These are phyloP conservation scores for Pezicula carpinea DNA, from an alignment of 2,329 filamentous ascomycete genomes.

Conservation along the genomic window DNA sequence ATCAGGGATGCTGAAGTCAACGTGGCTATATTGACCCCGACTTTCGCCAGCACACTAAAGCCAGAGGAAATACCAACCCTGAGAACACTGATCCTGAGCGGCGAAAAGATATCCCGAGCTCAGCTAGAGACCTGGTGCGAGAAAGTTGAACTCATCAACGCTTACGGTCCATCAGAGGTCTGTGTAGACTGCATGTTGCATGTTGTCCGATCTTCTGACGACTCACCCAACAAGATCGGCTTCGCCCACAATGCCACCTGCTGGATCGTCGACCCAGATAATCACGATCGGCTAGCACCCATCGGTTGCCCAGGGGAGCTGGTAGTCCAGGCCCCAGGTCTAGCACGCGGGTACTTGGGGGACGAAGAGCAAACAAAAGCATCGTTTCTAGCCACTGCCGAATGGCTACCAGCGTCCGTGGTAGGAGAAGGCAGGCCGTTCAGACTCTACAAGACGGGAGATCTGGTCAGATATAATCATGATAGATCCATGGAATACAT, in stretches of 20 bases:
- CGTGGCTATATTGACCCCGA: constrained; percentile 5
- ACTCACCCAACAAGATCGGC: constrained; percentile 64
- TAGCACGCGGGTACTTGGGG: constrained; percentile 76
- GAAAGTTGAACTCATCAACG: neutral
- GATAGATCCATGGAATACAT: too few relatives aligned
- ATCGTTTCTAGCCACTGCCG: constrained; percentile 67
- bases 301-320: constrained; percentile 48
- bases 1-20: constrained; percentile 7
- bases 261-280: constrained; percentile 4
- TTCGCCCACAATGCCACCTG: constrained; percentile 67
- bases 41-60: constrained; percentile 4
- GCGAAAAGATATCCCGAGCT: constrained; percentile 3
- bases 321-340: constrained; percentile 70
- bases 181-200: constrained; percentile 82
- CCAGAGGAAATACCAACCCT: constrained; percentile 5
- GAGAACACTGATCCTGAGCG: constrained; percentile 2
- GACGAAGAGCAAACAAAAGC: constrained; percentile 64
- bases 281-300: constrained; percentile 7
- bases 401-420: too few relatives aligned
- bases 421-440: neutral
- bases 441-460: neutral
- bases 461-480: too few relatives aligned
- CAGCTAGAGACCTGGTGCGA: constrained; percentile 1
- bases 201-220: constrained; percentile 47
- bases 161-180: constrained; percentile 6